A percentile compares a stretch with the other conserved stretches of the same genome.
Evolutionary conservation across 2,329 filamentous ascomycete genomes (phyloP).

Genomic region (Phialocephala sp.): DNA sequence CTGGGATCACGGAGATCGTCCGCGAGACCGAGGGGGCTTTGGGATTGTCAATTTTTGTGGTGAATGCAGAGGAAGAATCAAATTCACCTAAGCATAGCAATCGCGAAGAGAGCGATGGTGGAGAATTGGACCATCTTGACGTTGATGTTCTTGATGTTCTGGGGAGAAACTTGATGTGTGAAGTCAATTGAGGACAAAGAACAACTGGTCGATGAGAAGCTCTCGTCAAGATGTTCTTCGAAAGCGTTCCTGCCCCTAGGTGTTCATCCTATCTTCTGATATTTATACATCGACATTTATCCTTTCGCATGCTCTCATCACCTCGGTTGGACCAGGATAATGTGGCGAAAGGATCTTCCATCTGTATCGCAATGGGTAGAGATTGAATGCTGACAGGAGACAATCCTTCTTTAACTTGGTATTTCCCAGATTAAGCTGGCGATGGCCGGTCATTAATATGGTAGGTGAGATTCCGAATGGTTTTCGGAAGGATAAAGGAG

Average conservation of each 20-base stretch:
- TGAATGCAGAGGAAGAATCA: too few relatives aligned
- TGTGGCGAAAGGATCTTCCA: conserved; percentile 4
- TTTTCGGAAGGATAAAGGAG: neutral
- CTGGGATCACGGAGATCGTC: conserved; percentile 1
- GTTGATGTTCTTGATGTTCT: neutral
- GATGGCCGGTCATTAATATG: neutral
- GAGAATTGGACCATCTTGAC: conserved; percentile 10
- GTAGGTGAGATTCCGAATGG: conserved; percentile 9
- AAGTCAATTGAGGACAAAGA: neutral
- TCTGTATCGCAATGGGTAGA: neutral
- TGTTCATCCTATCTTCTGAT: neutral
- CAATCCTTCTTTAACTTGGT: neutral
- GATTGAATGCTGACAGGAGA: conserved; percentile 1
- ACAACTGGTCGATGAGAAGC: neutral
- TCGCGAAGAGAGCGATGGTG: neutral
- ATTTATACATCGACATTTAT: conserved; percentile 1
- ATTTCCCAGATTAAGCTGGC: neutral
- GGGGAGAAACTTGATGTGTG: neutral
- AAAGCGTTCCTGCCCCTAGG: neutral
- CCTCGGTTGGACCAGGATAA: neutral
- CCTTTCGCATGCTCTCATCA: neutral
- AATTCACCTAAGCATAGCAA: neutral
- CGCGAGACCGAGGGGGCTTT: neutral
- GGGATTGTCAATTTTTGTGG: neutral
- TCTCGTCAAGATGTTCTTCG: neutral